Base-by-base conservation (phyloP, 495 filamentous ascomycete genomes). In the Penicillium atrosanguineum region DNA sequence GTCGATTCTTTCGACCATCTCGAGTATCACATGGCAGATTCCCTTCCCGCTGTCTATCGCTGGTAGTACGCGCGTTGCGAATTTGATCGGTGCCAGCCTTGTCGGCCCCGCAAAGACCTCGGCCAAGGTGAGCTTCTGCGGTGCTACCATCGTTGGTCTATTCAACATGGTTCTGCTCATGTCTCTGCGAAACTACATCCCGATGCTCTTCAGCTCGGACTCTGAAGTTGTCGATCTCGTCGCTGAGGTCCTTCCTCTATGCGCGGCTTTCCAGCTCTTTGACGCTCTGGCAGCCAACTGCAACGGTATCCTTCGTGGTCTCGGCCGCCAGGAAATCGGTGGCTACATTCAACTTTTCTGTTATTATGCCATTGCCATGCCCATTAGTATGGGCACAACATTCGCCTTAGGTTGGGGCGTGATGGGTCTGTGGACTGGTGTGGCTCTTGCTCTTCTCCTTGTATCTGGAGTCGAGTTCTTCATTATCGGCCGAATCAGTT, bases 321-420 rank as follows among this genome's bases (percentile, higher is more conserved):
- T 93, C 26, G 91, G 92, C 3, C 79, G 87, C 31, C 93, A 96
- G 65, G 85, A 91, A 57, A 81, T 97, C 45, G 91, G 92, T 2
- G 91, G 92, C 5, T 96, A 91, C 65, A 84, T 92, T 26, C 91
- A 90, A 59, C 64, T 97, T 3, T 83, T 87, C 46, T 85, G 83
- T 44, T 97, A 96, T 70, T 97, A 97, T 72, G 69, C 79, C 4
- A 77, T 96, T 39, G 93, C 88, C 0, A 78, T 96, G 77, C 93
- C 91, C 2, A 82, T 96, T 36, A 91, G 87, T 42, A 86, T 94
- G 62, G 83, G 83, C 1, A 80, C 85, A 0, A 85, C 82, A 0
- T 96, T 95, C 65, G 83, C 79, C 0, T 69, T 91, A 15, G 71
- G 75, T 37, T 93, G 87, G 89, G 80, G 83, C 23, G 73, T 95